A percentile compares a stretch with the other conserved stretches of the same genome.
Conservation (phyloP, 768 basidiomycete species). For the Calocybe gangraenosa region DNA sequence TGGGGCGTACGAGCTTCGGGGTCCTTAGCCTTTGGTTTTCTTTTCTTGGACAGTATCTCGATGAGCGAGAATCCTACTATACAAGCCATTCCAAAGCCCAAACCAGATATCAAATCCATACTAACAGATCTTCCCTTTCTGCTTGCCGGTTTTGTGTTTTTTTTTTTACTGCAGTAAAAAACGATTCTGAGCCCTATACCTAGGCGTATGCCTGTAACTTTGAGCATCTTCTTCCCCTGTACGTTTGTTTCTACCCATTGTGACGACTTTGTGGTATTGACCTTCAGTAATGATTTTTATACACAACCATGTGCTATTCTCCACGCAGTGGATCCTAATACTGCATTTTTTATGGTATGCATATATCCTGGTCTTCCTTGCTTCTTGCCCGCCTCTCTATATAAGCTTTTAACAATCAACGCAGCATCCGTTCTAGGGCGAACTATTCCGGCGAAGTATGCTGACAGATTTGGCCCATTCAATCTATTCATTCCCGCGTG, state of each 20-base stretch:
- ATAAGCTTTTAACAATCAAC: constrained; percentile 9
- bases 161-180: no score
- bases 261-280: neutral
- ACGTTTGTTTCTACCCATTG: neutral
- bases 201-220: no score
- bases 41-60: constrained; percentile 22
- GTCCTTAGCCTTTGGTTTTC: constrained; percentile 22
- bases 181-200: no score
- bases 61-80: constrained; percentile 10
- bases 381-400: no score
- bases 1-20: constrained; percentile 23
- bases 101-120: neutral
- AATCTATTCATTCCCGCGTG: constrained; percentile 10
- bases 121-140: constrained; percentile 5
- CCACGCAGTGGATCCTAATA: neutral
- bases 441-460: constrained; percentile 1
- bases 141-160: neutral
- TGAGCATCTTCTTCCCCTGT: no score
- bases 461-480: constrained; percentile 6
- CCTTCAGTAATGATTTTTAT: constrained; percentile 1
- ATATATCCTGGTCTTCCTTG: neutral
- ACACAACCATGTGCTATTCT: constrained; percentile 4
- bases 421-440: constrained; percentile 3
- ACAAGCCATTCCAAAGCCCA: neutral
- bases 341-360: constrained; percentile 8